These are phyloP conservation scores for Pleurotus cornucopiae DNA, from an alignment of 768 basidiomycete species.

Conservation along the genomic window DNA sequence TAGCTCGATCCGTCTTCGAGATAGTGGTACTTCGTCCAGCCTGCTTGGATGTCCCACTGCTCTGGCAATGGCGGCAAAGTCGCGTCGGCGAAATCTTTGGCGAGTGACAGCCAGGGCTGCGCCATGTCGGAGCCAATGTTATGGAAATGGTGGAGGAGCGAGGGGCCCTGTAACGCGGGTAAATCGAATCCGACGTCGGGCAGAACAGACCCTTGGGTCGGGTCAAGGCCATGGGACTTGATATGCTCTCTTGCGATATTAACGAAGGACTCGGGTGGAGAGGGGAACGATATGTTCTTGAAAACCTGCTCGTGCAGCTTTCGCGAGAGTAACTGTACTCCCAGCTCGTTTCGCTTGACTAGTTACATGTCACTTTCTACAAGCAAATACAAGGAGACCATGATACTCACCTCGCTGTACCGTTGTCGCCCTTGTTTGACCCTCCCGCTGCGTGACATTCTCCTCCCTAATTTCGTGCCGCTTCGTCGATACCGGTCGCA, in stretches of 20 bases:
- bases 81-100: slow-evolving; percentile 4
- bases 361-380: background rate
- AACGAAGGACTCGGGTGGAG: slow-evolving; percentile 43
- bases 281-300: slow-evolving; percentile 36
- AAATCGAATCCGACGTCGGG: slow-evolving; percentile 77
- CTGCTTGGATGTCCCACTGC: slow-evolving; percentile 42
- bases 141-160: slow-evolving; percentile 82
- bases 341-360: slow-evolving; percentile 76
- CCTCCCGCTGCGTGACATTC: too few species aligned
- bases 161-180: slow-evolving; percentile 76
- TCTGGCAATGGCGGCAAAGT: slow-evolving; percentile 18
- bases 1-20: slow-evolving; percentile 73
- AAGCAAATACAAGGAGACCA: background rate
- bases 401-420: too few species aligned
- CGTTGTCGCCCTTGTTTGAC: too few species aligned
- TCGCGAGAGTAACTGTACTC: slow-evolving; percentile 74
- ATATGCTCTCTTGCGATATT: slow-evolving; percentile 82
- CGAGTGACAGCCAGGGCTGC: slow-evolving; percentile 71
- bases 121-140: slow-evolving; percentile 65
- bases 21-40: slow-evolving; percentile 87
- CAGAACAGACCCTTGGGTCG: slow-evolving; percentile 65
- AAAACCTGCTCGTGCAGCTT: slow-evolving; percentile 84
- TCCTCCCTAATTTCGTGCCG: too few species aligned
- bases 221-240: slow-evolving; percentile 70
- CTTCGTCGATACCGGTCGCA: background rate